Conservation (phyloP, 441 rosid species). For the Pelargonium australe region DNA sequence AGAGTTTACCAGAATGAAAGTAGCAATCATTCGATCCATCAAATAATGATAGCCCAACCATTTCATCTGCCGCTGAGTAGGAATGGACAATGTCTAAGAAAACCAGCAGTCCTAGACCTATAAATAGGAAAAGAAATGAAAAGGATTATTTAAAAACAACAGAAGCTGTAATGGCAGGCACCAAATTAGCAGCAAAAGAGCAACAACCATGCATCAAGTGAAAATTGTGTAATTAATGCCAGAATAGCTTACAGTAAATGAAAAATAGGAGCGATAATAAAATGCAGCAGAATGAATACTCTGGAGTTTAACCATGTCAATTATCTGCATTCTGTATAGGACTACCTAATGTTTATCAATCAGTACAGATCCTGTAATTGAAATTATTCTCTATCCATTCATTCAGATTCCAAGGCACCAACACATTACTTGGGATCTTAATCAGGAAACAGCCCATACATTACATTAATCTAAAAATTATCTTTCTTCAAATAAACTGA, state of each 20-base stretch:
- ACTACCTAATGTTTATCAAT: neutral
- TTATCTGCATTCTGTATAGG: neutral
- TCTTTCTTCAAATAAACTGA: slow-evolving; percentile 1
- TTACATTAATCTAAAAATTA: neutral
- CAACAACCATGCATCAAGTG: neutral
- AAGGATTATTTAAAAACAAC: neutral
- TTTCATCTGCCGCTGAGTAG: slow-evolving; percentile 93
- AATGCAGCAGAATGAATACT: too few species aligned
- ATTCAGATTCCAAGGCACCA: neutral
- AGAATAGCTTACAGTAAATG: neutral
- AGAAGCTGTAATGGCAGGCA: slow-evolving; percentile 6
- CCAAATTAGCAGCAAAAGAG: slow-evolving; percentile 4
- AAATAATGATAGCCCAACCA: slow-evolving; percentile 85
- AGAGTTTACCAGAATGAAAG: slow-evolving; percentile 69
- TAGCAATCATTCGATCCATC: slow-evolving; percentile 98
- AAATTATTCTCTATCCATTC: neutral
- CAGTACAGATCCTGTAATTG: neutral
- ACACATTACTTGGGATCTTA: neutral
- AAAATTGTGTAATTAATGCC: neutral
- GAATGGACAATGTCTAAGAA: slow-evolving; percentile 91
- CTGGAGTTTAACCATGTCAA: too few species aligned
- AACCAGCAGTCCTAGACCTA: slow-evolving; percentile 85
- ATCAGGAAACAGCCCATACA: neutral
- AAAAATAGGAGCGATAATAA: neutral
- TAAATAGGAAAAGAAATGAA: slow-evolving; percentile 14